A percentile compares a stretch with the other conserved stretches of the same genome.
phyloP scores from a whole-genome alignment of 2,329 filamentous ascomycete genomes.

The Fusarium xylarioides region DNA sequence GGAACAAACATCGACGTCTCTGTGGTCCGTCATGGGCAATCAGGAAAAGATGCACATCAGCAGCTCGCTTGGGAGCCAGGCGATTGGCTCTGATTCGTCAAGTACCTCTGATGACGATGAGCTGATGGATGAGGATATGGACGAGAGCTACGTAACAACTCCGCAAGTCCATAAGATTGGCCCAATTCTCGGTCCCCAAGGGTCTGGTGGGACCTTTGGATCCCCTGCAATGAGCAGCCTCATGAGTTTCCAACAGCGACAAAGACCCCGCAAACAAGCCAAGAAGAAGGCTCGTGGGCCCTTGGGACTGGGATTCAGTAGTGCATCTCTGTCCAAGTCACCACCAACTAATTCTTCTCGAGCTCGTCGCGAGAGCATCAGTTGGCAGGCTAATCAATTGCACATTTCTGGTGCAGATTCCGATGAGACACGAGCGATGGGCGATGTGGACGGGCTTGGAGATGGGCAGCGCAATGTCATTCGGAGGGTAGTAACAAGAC shows the following conservation, averaged over 20 bases:
- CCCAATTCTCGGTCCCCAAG: constrained; percentile 56
- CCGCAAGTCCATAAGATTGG: constrained; percentile 75
- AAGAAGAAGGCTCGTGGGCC: constrained; percentile 62
- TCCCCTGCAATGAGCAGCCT: constrained; percentile 80
- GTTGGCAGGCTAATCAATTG: constrained; percentile 87
- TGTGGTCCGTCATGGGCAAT: constrained; percentile 76
- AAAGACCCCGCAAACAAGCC: constrained; percentile 76
- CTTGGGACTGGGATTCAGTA: constrained; percentile 61
- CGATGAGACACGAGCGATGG: constrained; percentile 76
- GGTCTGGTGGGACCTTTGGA: constrained; percentile 67
- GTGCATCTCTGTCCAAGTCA: constrained; percentile 70
- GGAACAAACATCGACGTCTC: constrained; percentile 73
- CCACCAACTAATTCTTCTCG: constrained; percentile 67
- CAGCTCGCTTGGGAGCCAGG: constrained; percentile 80
- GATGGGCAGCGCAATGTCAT: constrained; percentile 79
- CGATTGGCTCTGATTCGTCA: constrained; percentile 79
- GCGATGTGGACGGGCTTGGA: constrained; percentile 59
- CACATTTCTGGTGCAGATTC: constrained; percentile 78
- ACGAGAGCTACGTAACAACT: constrained; percentile 83
- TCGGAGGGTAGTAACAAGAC: constrained; percentile 81
- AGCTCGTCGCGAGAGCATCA: constrained; percentile 85
- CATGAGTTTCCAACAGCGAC: constrained; percentile 82
- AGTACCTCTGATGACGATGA: constrained; percentile 77
- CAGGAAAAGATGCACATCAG: constrained; percentile 78
- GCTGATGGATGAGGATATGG: constrained; percentile 76